Conservation (phyloP, 192 early-diverging fungal genomes). For the Thamnidium elegans region DNA sequence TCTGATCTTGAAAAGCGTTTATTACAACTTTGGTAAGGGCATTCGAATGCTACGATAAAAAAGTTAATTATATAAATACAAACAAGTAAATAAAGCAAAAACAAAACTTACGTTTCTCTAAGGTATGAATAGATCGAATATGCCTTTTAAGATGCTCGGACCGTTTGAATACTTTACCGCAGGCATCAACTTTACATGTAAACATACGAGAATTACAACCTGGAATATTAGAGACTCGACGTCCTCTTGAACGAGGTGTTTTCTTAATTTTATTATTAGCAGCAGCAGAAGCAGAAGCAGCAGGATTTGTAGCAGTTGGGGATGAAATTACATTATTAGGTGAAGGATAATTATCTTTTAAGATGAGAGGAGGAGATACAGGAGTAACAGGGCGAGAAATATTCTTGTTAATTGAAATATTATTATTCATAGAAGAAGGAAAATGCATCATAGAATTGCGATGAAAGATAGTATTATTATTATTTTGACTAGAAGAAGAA, state of each 20-base stretch:
- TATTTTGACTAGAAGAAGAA: not conserved
- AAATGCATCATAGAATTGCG: not conserved
- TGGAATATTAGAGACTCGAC: slow-evolving; percentile 47
- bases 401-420: too few relatives aligned
- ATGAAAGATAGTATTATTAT: not conserved
- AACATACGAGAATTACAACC: slow-evolving; percentile 40
- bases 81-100: too few relatives aligned
- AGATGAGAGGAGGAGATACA: too few relatives aligned
- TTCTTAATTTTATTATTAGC: slow-evolving; percentile 5
- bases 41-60: slow-evolving; percentile 43
- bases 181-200: slow-evolving; percentile 49
- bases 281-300: not conserved
- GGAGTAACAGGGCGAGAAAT: too few relatives aligned
- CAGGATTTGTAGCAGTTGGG: not conserved
- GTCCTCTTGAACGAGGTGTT: slow-evolving; percentile 37
- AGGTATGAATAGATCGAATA: slow-evolving; percentile 55
- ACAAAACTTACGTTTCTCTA: slow-evolving; percentile 53
- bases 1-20: slow-evolving; percentile 58
- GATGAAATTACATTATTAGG: too few relatives aligned
- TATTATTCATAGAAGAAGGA: too few relatives aligned
- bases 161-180: slow-evolving; percentile 55
- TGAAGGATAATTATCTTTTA: too few relatives aligned
- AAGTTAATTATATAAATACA: not conserved
- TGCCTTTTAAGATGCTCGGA: slow-evolving; percentile 60
- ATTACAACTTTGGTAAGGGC: slow-evolving; percentile 50